Conservation (phyloP, 108 stramenopile species). For the Cyclostephanos tholiformis region DNA sequence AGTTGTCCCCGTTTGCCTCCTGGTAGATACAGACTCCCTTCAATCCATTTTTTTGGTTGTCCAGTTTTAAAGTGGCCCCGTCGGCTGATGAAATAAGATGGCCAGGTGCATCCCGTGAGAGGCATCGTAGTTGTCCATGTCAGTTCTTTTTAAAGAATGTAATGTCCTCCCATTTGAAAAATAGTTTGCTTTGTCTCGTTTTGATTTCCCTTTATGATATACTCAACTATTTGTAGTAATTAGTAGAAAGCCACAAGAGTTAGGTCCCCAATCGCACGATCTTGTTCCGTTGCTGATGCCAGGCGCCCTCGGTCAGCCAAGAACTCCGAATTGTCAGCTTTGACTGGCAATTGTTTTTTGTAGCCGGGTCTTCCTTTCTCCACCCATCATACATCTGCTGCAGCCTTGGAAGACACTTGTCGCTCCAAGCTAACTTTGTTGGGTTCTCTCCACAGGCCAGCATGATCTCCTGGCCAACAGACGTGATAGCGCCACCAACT, state of each 20-base stretch:
- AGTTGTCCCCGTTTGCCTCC: neutral
- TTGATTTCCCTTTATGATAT: no score
- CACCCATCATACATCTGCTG: neutral
- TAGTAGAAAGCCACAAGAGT: slow-evolving; percentile 3
- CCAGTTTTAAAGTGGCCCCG: neutral
- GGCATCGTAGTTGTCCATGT: neutral
- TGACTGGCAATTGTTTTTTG: slow-evolving; percentile 1
- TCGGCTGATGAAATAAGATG: neutral
- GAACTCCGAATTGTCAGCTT: neutral
- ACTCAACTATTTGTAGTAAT: neutral
- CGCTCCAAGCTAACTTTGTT: no score
- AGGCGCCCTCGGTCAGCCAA: neutral
- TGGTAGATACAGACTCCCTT: neutral
- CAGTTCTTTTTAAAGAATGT: neutral
- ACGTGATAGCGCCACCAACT: neutral
- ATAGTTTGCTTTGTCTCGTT: slow-evolving; percentile 4
- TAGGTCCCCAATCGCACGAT: neutral
- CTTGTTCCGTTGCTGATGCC: neutral
- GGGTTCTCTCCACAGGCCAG: no score
- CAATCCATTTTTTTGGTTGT: no score
- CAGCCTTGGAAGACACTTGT: neutral
- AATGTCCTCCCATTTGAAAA: neutral
- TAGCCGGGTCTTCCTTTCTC: neutral
- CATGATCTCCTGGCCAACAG: no score
- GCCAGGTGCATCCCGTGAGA: no score